These are phyloP conservation scores for Naganishia albida DNA, from an alignment of 1,284 basidiomycete species.

Conservation along the genomic window DNA sequence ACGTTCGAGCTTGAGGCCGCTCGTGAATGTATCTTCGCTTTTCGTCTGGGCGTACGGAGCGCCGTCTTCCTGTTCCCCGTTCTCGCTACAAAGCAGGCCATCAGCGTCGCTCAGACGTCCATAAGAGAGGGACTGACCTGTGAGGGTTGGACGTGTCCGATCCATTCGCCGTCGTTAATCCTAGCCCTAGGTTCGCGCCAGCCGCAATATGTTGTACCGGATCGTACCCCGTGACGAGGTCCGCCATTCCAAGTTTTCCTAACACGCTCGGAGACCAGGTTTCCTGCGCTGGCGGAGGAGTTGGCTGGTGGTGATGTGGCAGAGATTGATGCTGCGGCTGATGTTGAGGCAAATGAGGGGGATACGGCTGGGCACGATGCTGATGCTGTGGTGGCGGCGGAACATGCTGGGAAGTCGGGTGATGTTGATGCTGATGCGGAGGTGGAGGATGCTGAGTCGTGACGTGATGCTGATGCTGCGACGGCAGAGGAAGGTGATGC, in stretches of 20 bases:
- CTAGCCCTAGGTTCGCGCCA: conserved; percentile 9
- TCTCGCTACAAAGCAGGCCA: not conserved
- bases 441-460: too few species aligned
- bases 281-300: conserved; percentile 5
- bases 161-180: not conserved
- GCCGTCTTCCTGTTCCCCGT: conserved; percentile 8
- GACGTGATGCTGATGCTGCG: not conserved
- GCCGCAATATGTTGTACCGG: conserved; percentile 23
- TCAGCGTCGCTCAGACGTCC: not conserved
- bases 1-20: conserved; percentile 20
- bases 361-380: not conserved
- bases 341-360: not conserved
- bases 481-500: not conserved
- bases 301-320: not conserved
- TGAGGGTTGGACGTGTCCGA: not conserved
- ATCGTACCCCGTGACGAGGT: conserved; percentile 23
- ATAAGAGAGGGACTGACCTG: not conserved
- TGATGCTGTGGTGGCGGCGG: not conserved
- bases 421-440: not conserved
- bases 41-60: not conserved
- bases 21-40: conserved; percentile 10
- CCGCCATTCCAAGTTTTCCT: conserved; percentile 19
- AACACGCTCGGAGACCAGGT: conserved; percentile 17
- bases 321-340: not conserved
- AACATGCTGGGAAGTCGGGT: too few species aligned